Evolutionary conservation across 2,329 filamentous ascomycete genomes (phyloP), one percentile per base, ranked within the genome.

Genomic region (Furcasterigmium furcatum): DNA sequence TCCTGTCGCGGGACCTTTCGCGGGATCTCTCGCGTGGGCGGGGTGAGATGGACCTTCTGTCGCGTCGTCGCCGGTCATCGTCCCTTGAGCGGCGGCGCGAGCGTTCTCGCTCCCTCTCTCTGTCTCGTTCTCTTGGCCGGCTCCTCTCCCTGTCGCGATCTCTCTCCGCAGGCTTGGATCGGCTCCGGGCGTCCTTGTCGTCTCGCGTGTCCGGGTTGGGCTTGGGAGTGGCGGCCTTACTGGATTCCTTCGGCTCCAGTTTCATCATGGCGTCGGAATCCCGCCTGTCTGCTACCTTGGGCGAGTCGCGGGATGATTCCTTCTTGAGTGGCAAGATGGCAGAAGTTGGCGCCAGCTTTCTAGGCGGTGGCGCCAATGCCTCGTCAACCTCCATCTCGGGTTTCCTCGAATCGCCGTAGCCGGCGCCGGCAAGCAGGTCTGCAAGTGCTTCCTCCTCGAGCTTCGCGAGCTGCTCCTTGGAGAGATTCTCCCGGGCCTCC

Each of bases 341-440:
- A 18, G 79, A 83, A 5, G 74, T 74, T 1, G 78, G 78, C 4
- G 61, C 65, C 59, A 73, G 40, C 66, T 75, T 69, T 60, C 70
- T 66, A 2, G 77, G 79, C 2, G 79, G 79, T 4, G 79, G 79
- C 3, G 71, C 74, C 21, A 83, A 63, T 13, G 74, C 71, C 41
- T 75, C 68, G 48, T 82, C 79, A 32, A 82, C 65, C 52, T 83
- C 79, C 43, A 52, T 32, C 21, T 82, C 79, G 8, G 72, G 74
- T 45, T 74, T 70, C 48, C 75, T 73, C 3, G 67, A 63, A 4
- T 67, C 60, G 21, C 69, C 65, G 36, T 72, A 72, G 44, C 73
- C 79, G 60, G 78, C 82, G 54, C 82, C 79, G n/a, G 79, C 71
- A 12, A 83, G 60, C 13, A 83, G 68, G 48, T 83, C 76, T 18